Evolutionary conservation across 257 asterid species (phyloP).

Genomic region (Echites panduratus): DNA sequence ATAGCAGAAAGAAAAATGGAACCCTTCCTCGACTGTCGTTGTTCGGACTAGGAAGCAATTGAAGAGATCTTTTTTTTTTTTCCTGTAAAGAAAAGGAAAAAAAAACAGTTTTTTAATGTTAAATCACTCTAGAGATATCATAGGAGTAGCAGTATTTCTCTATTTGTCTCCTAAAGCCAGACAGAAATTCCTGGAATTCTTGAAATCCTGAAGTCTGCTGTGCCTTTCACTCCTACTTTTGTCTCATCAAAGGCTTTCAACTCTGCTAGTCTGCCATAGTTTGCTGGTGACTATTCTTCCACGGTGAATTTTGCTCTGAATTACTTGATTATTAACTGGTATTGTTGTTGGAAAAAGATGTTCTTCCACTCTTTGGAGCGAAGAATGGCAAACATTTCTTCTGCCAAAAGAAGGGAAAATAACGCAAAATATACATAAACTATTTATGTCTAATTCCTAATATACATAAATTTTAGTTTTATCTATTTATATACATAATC

Average conservation of each 20-base stretch:
- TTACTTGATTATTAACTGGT: background rate
- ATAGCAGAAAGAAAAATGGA: background rate
- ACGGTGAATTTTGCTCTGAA: background rate
- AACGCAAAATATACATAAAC: too few species aligned
- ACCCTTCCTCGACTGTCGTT: conserved; percentile 3
- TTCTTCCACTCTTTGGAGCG: too few species aligned
- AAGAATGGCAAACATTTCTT: too few species aligned
- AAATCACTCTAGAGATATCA: background rate
- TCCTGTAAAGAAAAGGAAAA: background rate
- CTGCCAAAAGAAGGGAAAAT: too few species aligned
- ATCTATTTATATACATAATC: too few species aligned
- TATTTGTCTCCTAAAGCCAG: background rate
- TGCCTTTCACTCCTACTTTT: conserved; percentile 19
- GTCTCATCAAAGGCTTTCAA: conserved; percentile 15
- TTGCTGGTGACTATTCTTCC: background rate
- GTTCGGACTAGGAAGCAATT: background rate
- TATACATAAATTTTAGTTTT: too few species aligned
- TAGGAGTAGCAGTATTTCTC: background rate
- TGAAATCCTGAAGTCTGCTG: conserved; percentile 13
- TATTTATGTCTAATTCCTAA: too few species aligned
- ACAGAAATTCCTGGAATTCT: conserved; percentile 13
- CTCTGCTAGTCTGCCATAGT: conserved; percentile 6
- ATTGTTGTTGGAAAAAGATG: too few species aligned
- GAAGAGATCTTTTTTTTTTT: background rate
- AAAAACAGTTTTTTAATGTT: background rate